Conservation (phyloP, 2,329 filamentous ascomycete species). For the Xylariales sp. region DNA sequence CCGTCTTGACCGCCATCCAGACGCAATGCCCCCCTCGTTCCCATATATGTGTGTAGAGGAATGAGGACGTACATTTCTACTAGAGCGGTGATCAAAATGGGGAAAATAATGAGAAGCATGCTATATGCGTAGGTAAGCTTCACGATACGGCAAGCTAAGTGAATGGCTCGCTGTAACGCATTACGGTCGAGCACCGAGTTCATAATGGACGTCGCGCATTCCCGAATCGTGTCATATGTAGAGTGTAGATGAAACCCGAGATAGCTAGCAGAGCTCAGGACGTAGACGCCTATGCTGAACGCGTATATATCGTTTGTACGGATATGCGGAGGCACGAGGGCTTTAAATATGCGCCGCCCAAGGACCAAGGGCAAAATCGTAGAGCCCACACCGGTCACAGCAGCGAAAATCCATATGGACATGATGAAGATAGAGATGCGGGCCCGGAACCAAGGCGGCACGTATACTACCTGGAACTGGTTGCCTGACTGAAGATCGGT, state of each 20-base stretch:
- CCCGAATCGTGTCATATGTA: slow-evolving; percentile 51
- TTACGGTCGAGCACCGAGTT: slow-evolving; percentile 49
- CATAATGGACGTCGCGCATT: slow-evolving; percentile 46
- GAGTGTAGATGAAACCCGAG: slow-evolving; percentile 63
- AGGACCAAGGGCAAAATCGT: slow-evolving; percentile 89
- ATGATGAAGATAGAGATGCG: slow-evolving; percentile 88
- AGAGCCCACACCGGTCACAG: slow-evolving; percentile 83
- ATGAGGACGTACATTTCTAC: slow-evolving; percentile 91
- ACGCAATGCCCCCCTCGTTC: slow-evolving; percentile 45
- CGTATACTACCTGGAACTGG: slow-evolving; percentile 78
- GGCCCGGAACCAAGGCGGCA: slow-evolving; percentile 85
- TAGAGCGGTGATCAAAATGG: slow-evolving; percentile 80
- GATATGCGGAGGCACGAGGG: slow-evolving; percentile 76
- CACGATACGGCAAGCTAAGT: slow-evolving; percentile 49
- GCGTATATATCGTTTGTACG: slow-evolving; percentile 96
- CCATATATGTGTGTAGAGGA: slow-evolving; percentile 83
- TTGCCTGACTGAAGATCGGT: slow-evolving; percentile 65
- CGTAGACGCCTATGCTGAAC: slow-evolving; percentile 89
- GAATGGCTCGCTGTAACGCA: slow-evolving; percentile 47
- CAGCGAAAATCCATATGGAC: slow-evolving; percentile 93
- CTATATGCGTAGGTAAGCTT: slow-evolving; percentile 79
- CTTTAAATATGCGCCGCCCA: slow-evolving; percentile 81
- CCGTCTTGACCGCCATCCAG: slow-evolving; percentile 48
- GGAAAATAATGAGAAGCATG: slow-evolving; percentile 81
- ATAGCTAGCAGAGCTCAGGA: slow-evolving; percentile 77